These are phyloP conservation scores for Diaporthe longicolla DNA, from an alignment of 2,329 filamentous ascomycete species.

Conservation along the genomic window DNA sequence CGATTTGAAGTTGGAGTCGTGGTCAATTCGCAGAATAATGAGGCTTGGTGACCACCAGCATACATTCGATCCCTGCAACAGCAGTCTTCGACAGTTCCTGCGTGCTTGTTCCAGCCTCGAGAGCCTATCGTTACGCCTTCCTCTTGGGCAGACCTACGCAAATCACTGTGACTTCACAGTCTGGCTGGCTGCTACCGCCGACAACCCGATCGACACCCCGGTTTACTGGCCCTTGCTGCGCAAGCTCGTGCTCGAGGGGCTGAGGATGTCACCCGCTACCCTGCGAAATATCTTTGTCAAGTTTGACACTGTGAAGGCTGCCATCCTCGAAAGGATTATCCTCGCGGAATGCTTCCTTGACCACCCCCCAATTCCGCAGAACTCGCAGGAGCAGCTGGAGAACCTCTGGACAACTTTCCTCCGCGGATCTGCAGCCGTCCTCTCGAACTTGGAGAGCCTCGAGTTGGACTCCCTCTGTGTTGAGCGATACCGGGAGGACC, in stretches of 20 bases:
- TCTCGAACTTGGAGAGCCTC: neutral
- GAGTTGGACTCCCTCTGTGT: neutral
- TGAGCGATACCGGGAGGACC: neutral
- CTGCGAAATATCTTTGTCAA: neutral
- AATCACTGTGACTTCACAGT: neutral
- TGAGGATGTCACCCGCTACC: neutral
- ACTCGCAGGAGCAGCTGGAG: neutral
- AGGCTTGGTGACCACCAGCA: neutral
- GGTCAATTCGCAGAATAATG: neutral
- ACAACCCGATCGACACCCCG: neutral
- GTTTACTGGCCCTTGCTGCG: neutral
- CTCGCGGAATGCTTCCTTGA: neutral
- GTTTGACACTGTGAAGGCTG: neutral
- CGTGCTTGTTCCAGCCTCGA: neutral
- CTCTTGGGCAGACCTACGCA: neutral
- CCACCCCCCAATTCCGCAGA: rapidly evolving
- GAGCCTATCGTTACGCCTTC: neutral
- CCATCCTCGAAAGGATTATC: neutral
- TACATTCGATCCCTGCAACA: neutral
- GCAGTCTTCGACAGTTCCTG: neutral
- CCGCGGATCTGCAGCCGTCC: neutral
- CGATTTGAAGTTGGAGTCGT: neutral
- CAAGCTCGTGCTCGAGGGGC: neutral
- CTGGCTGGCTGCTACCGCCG: neutral
- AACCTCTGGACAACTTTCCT: conserved; percentile 2